Base-by-base conservation (phyloP, 768 basidiomycete genomes). In the Polyporus arcularius region DNA sequence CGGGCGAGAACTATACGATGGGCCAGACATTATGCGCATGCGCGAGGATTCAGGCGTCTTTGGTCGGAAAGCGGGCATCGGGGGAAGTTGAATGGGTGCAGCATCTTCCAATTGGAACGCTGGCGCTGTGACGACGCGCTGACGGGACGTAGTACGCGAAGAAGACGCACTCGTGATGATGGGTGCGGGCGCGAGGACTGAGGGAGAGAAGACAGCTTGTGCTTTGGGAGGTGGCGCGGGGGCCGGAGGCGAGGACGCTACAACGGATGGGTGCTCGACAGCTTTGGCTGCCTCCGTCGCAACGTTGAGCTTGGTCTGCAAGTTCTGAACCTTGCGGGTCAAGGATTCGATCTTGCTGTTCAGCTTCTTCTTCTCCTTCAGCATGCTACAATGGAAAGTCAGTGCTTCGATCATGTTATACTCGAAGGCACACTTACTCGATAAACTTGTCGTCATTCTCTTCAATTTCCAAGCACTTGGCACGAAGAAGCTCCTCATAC, bases 321-420 rank as follows among this genome's bases (percentile, higher is more conserved):
- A 72, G 54, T 79, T 84, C 64, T 89, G 86, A 43, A 88, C 82
- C 71, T 92, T 93, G 53, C 89, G 83, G 55, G 82, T 85, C 31
- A 93, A 76, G 10, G 82, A 77, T 57, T 92, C 91, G 41, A 90
- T 84, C 72, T 88, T 92, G 58, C 75, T 76, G 3, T 76, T 76
- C 28, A 93, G 78, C 66, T 88, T 91, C 78, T 91, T 92, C 75
- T 90, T 92, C 64, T 88, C 86, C 72, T 91, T 92, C 63, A 90
- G 71, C 71, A 90, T 83, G 65, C 91, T 93, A 66, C 26, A 43
- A 50, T 38, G 42, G 39, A 45, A 54, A 10, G 42, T 26, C 52
- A 18, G 7, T 12, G 6, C 30, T 4, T 16, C 10, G 11, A 26
- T 9, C 2, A 8, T 11, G 7, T 14, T 9, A 11, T 43, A 14